Base-by-base conservation (phyloP, 345 rosid species). In the Citrus inodora region DNA sequence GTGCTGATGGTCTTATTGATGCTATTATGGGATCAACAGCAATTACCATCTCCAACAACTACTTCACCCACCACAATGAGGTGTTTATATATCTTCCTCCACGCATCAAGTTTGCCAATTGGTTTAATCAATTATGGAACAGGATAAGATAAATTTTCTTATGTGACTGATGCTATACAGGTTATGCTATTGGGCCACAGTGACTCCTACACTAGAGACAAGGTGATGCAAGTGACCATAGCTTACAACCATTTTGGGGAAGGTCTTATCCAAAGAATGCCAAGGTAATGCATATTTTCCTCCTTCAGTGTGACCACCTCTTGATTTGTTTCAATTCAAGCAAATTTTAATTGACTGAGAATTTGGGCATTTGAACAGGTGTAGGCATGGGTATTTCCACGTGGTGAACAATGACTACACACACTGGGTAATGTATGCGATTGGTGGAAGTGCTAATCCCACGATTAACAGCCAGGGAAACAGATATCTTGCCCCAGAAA, bases 361-460 rank as follows among this genome's bases (percentile, higher is more conserved):
- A 53, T 74, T 76, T 60, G 46, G 13, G 46, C 37, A 38, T 55
- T 38, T 82, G 83, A 79, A 65, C 82, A 96, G 99, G 86, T 97
- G 99, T 85, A 82, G 99, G 70, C 98, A 94, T 74, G 99, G 99
- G 37, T 97, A 94, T 82, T 94, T 97, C 87, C 98, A 97, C 79
- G 98, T 97, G 42, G 98, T 97, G 24, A 97, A 97, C 93, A 97
- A 97, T 75, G 98, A 97, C 86, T 97, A 97, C 78, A 94, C 99
- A 0, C 98, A 97, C 69, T 97, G 99, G 99, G 96, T 86, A 82
- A 97, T 97, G 99, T 94, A 97, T 87, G 99, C 99, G 6, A 94
- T 97, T 9, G 98, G 99, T 79, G 99, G 99, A 60, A 94, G 99
- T 88, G 99, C 98, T 5, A 78, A 90, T 38, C 99, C 99, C 62